Base-by-base conservation (phyloP, 768 basidiomycete species). In the Stropharia rugosoannulata region DNA sequence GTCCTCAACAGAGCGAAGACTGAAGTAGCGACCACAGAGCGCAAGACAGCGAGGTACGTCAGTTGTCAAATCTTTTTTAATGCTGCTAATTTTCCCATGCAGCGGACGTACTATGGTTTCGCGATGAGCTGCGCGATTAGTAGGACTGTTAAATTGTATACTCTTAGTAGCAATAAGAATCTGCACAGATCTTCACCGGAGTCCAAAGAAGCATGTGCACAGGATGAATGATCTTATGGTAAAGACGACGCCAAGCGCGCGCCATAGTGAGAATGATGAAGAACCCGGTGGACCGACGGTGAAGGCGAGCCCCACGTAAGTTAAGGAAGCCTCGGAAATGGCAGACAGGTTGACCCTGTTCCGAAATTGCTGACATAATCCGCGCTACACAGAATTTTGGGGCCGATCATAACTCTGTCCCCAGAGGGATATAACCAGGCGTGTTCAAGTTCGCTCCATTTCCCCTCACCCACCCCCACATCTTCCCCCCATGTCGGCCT, bases 1-100 rank as follows among this genome's bases (percentile, higher is more conserved):
- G 86, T 99, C 49, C 73, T 99, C 66, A 98, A 98, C 68, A 79
- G 97, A 49, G 95, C 97, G 7, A 98, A 98, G 82, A 89, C 91
- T 22, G 97, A 98, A 71, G 85, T 83, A 5, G 87, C 85, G 2
- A 83, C 82, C 3, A 81, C 79, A 1, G 95, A 95, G 66, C 80
- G 90, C 65, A 98, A 93, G 82, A 99, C 97, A 7, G 95, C 89
- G 29, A 93, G 79, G 93, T 94, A 66, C 47, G 84, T 75, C 42
- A 32, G 45, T 50, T 59, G 16, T 11, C 38, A 53, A 46, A 12
- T 40, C 22, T 49, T 48, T 11, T n/a, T 47, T 44, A n/a, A 32
- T 32, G 5, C 29, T 22, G 27, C 18, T 47, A 27, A 55, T 40
- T 41, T 38, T 37, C 37, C 25, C 44, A 40, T 41, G n/a, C 61